Base-by-base conservation (phyloP, 148 eudicot species). In the Chenopodium formosanum region DNA sequence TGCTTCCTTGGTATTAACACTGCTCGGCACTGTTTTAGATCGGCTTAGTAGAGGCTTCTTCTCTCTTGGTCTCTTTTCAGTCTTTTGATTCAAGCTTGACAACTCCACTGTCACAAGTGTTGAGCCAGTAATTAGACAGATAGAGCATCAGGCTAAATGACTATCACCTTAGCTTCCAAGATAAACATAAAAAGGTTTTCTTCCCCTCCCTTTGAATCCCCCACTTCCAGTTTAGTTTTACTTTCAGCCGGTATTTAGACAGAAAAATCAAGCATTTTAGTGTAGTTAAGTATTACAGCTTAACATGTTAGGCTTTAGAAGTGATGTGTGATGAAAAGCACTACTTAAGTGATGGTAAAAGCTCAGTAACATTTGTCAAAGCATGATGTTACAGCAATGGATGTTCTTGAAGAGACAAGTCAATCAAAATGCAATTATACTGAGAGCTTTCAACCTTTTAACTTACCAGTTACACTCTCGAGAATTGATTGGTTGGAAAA, bases 401-500 rank as follows among this genome's bases (percentile, higher is more conserved):
- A 58, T 64, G 37, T 7, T 47, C 64, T 50, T 64, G 65, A 72
- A 60, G 27, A n/a, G 40, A 23, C 53, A 70, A 62, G 13, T 32
- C 65, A 2, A 31, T 16, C 8, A 13, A 6, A 65, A 73, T 27
- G 31, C 23, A 53, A 56, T 40, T 11, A 69, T 25, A 65, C 2
- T 29, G 48, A 64, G 27, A 66, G 19, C 16, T 66, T 14, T 47
- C 63, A 31, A 75, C 4, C 11, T 29, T 29, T 11, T 6, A 31
- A 79, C 87, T 88, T 80, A 89, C 93, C 60, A 32, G 89, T 74
- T 70, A 85, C 79, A 79, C 73, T 80, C 62, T 85, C 84, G 32
- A 86, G 60, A 60, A 90, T 83, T 63, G 88, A 80, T 77, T 84
- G 87, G 85, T 85, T 81, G 56, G 98, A 89, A 76, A 81, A 76